Conservation (phyloP, 768 basidiomycete species). For the Chalciporus sphaerocephalus region DNA sequence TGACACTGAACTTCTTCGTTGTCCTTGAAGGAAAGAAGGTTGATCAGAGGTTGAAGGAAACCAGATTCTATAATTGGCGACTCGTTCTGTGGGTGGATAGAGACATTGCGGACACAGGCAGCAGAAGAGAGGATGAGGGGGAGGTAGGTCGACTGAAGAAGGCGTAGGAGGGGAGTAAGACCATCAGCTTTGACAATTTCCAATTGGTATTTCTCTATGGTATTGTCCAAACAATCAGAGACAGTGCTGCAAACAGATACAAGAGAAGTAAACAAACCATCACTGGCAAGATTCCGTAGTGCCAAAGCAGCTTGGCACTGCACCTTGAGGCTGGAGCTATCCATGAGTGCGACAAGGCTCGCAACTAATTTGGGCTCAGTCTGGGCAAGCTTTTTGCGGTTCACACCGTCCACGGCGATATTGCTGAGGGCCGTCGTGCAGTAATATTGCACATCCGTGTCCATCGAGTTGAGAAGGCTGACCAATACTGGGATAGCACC, state of each 20-base stretch:
- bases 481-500: conserved; percentile 98
- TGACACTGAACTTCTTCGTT: conserved; percentile 99
- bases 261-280: conserved; percentile 50
- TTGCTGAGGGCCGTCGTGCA: conserved; percentile 98
- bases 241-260: conserved; percentile 14
- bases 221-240: conserved; percentile 4
- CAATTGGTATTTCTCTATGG: conserved; percentile 91
- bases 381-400: conserved; percentile 91
- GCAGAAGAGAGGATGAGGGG: conserved; percentile 97
- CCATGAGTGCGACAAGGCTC: conserved; percentile 93
- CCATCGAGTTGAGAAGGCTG: conserved; percentile 86
- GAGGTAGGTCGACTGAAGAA: conserved; percentile 93
- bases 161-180: conserved; percentile 83
- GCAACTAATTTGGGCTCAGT: conserved; percentile 93
- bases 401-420: conserved; percentile 94
- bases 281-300: conserved; percentile 92
- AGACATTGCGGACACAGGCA: conserved; percentile 98
- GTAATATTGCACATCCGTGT: conserved; percentile 99
- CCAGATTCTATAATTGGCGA: conserved; percentile 99
- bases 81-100: conserved; percentile 97
- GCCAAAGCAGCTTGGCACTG: conserved; percentile 98
- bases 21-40: conserved; percentile 95
- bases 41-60: conserved; percentile 93
- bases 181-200: conserved; percentile 98
- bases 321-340: conserved; percentile 94